Evolutionary conservation across 1,284 basidiomycete genomes (phyloP).

Genomic region (Ganoderma lingzhi): DNA sequence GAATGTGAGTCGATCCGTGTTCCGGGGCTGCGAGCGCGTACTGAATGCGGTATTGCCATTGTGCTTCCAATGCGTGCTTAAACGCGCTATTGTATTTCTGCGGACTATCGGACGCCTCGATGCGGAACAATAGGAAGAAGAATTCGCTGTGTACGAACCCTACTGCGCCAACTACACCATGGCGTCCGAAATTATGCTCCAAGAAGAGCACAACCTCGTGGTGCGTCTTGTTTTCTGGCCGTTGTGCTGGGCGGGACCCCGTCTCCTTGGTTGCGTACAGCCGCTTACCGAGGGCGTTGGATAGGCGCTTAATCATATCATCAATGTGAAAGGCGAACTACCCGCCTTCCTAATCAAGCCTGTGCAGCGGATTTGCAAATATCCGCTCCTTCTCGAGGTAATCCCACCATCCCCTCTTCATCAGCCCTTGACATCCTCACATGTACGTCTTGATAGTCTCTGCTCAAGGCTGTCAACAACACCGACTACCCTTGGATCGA

Average conservation of each 20-base stretch:
- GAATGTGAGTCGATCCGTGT: conserved; percentile 63
- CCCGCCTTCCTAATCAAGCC: conserved; percentile 88
- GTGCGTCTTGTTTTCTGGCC: conserved; percentile 60
- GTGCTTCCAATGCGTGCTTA: conserved; percentile 38
- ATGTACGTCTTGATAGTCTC: conserved; percentile 34
- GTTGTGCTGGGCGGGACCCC: conserved; percentile 26
- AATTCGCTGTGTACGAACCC: conserved; percentile 95
- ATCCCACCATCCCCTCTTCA: conserved; percentile 32
- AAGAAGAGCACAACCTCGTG: conserved; percentile 84
- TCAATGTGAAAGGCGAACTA: conserved; percentile 88
- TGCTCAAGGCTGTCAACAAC: conserved; percentile 79
- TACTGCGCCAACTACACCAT: conserved; percentile 97
- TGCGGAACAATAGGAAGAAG: conserved; percentile 82
- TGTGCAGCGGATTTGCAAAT: conserved; percentile 83
- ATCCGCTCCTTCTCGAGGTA: conserved; percentile 72
- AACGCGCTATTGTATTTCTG: conserved; percentile 41
- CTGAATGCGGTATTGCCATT: conserved; percentile 47
- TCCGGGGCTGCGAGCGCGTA: conserved; percentile 33
- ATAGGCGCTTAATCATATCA: conserved; percentile 77
- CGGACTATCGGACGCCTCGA: conserved; percentile 38
- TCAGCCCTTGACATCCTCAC: conserved; percentile 18
- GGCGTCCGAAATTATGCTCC: conserved; percentile 86
- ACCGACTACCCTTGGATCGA: conserved; percentile 78
- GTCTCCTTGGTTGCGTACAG: conserved; percentile 35
- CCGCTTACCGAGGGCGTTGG: conserved; percentile 45